phyloP scores from a whole-genome alignment of 1,139 yeast species.

The Yamadazyma songkhlaensis region DNA sequence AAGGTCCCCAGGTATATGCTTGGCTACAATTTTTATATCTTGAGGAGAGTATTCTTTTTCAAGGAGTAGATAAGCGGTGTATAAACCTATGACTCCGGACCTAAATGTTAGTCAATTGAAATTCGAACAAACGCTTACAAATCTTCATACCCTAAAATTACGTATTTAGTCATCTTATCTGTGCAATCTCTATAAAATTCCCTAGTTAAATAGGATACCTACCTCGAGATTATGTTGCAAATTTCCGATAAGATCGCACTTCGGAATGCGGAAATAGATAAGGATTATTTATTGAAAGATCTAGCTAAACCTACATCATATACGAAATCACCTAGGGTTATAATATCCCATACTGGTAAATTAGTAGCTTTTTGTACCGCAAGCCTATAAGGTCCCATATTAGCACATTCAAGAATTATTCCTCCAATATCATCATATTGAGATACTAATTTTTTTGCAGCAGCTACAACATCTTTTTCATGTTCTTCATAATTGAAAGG shows the following conservation, averaged over 20 bases:
- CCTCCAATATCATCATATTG: slow-evolving; percentile 17
- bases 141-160: slow-evolving; percentile 1
- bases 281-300: slow-evolving; percentile 2
- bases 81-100: slow-evolving; percentile 25
- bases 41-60: slow-evolving; percentile 16
- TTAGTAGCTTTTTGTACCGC: slow-evolving; percentile 15
- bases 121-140: background rate
- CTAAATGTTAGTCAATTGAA: slow-evolving; percentile 5
- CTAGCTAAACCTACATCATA: slow-evolving; percentile 11
- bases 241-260: too few relatives aligned
- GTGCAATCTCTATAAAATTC: background rate
- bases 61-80: slow-evolving; percentile 21
- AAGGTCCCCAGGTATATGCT: slow-evolving; percentile 22
- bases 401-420: slow-evolving; percentile 25
- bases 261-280: too few relatives aligned
- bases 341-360: slow-evolving; percentile 22
- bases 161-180: background rate
- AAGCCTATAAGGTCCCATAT: slow-evolving; percentile 23
- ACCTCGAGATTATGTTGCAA: too few relatives aligned
- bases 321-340: slow-evolving; percentile 15
- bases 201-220: too few relatives aligned
- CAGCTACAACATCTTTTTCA: slow-evolving; percentile 10
- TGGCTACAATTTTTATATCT: slow-evolving; percentile 17
- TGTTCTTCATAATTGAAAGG: slow-evolving; percentile 19
- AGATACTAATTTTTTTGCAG: slow-evolving; percentile 13